Percentiles rank a stretch among this genome's conserved stretches.
These are phyloP conservation scores for Alnus glutinosa DNA, from an alignment of 306 rosid species.

Conservation along the genomic window DNA sequence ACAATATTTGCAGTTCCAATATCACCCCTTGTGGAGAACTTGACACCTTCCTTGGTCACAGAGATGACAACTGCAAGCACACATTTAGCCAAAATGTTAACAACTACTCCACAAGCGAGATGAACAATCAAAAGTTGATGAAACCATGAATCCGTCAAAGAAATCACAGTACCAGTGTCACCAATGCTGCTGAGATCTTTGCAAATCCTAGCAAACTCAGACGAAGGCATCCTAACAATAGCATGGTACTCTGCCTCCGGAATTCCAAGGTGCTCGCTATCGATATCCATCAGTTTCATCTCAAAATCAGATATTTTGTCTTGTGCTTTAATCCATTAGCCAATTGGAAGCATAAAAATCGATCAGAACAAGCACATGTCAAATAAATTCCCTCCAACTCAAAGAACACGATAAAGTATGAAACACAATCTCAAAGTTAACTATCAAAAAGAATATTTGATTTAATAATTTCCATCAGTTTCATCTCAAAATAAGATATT, in stretches of 20 bases:
- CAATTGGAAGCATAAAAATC: neutral
- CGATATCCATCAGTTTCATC: slow-evolving; percentile 98
- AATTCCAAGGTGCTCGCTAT: slow-evolving; percentile 92
- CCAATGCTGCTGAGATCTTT: slow-evolving; percentile 92
- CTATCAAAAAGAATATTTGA: neutral
- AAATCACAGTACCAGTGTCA: slow-evolving; percentile 67
- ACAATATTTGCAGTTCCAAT: slow-evolving; percentile 92
- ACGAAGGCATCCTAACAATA: slow-evolving; percentile 84
- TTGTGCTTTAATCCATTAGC: slow-evolving; percentile 41
- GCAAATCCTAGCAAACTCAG: slow-evolving; percentile 89
- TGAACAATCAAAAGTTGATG: too few relatives aligned
- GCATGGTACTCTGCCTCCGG: slow-evolving; percentile 95
- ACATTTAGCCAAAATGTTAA: neutral
- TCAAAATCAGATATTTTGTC: slow-evolving; percentile 95
- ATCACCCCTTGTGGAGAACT: slow-evolving; percentile 93
- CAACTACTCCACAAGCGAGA: neutral
- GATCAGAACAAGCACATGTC: neutral
- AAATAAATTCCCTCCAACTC: neutral
- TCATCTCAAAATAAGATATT: slow-evolving; percentile 97
- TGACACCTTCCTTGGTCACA: slow-evolving; percentile 92
- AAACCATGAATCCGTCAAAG: neutral
- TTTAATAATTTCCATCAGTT: slow-evolving; percentile 28
- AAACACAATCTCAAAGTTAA: neutral
- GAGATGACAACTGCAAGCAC: slow-evolving; percentile 84
- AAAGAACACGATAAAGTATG: neutral